Conservation (phyloP, 176 grass and related monocot genomes). For the Juncus effusus region DNA sequence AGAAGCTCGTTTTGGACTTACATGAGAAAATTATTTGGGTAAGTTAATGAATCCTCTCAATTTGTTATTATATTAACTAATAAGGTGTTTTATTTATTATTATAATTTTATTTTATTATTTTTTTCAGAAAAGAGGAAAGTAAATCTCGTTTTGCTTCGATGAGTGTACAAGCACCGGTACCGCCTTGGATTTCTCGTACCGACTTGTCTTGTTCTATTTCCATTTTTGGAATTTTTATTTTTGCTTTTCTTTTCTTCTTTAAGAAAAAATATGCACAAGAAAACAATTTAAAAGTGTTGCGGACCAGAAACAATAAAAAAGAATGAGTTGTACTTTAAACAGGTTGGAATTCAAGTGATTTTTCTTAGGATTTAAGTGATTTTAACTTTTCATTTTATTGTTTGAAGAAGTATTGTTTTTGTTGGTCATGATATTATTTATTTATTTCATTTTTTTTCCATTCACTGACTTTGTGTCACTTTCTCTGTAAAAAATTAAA, state of each 20-base stretch:
- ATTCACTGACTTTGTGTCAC: too few species aligned
- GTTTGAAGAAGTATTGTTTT: background rate
- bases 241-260: slow-evolving; percentile 23
- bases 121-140: slow-evolving; percentile 27
- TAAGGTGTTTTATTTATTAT: background rate
- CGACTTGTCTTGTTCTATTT: slow-evolving; percentile 3
- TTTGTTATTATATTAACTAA: background rate
- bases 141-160: slow-evolving; percentile 27
- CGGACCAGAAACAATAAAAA: too few species aligned
- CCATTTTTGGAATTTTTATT: slow-evolving; percentile 22
- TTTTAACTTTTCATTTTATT: too few species aligned
- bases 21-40: slow-evolving; percentile 75
- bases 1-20: slow-evolving; percentile 45
- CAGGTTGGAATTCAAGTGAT: too few species aligned
- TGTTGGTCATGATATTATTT: background rate
- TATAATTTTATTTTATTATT: background rate
- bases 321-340: too few species aligned
- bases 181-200: slow-evolving; percentile 4
- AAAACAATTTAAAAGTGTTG: too few species aligned
- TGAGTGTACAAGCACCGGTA: slow-evolving; percentile 28
- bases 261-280: too few species aligned
- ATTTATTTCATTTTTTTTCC: too few species aligned
- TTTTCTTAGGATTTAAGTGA: too few species aligned
- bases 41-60: background rate
- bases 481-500: too few species aligned